These are phyloP conservation scores for Daldinia sp. DNA, from an alignment of 2,329 filamentous ascomycete genomes.

Conservation along the genomic window DNA sequence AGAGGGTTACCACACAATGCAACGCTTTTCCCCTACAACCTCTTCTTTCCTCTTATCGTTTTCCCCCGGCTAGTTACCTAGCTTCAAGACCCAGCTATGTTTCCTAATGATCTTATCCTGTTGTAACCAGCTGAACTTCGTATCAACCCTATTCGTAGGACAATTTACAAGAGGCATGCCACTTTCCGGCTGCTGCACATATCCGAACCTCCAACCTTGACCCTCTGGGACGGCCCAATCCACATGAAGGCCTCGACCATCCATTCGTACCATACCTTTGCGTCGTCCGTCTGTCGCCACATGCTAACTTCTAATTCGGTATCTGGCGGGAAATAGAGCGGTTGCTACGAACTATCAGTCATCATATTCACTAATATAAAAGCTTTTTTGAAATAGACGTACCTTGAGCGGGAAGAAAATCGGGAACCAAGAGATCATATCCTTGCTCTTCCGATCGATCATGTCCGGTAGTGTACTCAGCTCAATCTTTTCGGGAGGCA, in stretches of 20 bases:
- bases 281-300: slow-evolving; percentile 95
- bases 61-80: background rate
- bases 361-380: slow-evolving; percentile 7
- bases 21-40: slow-evolving; percentile 34
- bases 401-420: slow-evolving; percentile 98
- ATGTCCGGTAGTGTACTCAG: slow-evolving; percentile 92
- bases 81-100: background rate
- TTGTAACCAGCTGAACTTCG: background rate
- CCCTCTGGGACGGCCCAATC: slow-evolving; percentile 68
- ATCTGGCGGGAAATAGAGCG: slow-evolving; percentile 85
- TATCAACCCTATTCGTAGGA: background rate
- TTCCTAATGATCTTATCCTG: background rate
- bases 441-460: slow-evolving; percentile 91
- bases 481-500: slow-evolving; percentile 72
- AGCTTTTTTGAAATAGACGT: slow-evolving; percentile 49
- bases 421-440: slow-evolving; percentile 99
- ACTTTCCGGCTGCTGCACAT: slow-evolving; percentile 77
- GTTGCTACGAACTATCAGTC: slow-evolving; percentile 67
- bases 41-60: background rate
- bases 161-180: slow-evolving; percentile 74
- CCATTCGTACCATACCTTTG: slow-evolving; percentile 99
- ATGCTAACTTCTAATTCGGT: slow-evolving; percentile 91
- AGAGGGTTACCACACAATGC: slow-evolving; percentile 19
- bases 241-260: slow-evolving; percentile 85
- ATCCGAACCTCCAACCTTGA: slow-evolving; percentile 75